Evolutionary conservation across 2,329 filamentous ascomycete genomes (phyloP), one percentile per base, ranked within the genome.

Genomic region (Dichotomopilus funicola): DNA sequence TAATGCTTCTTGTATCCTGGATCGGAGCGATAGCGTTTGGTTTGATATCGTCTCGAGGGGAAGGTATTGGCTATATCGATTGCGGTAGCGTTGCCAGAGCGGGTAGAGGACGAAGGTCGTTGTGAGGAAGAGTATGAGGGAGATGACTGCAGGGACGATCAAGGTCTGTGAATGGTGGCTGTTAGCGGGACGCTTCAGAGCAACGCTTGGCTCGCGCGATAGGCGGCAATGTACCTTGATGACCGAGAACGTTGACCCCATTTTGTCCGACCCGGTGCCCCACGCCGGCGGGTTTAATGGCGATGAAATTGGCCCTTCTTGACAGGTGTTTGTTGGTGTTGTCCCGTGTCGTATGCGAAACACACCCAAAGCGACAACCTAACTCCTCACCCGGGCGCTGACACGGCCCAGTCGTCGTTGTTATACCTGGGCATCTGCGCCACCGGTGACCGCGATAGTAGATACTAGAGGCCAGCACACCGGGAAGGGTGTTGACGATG

Each of bases 21-120:
- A 72, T 34, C 82, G 77, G 31, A 84, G 62, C 59, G 82, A 73
- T 6, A 73, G 71, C 5, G 79, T 85, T 50, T 78, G 78, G 50
- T 75, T 79, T 27, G 81, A 80, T 58, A 87, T 81, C 36, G 77
- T 74, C 59, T 87, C 79, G 60, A 90, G 72, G 0, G 87, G 87
- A 1, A 90, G 80, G 66, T 91, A 91, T 58, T 88, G 84, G 66
- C 82, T 80, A 69, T 90, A 90, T 58, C 86, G 82, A 63, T 78
- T 79, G 60, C 81, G 83, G 70, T 89, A 88, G 55, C 78, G 80
- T 48, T 82, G 84, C 80, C 87, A 88, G 57, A 87, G 67, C 1
- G 88, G 88, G 33, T 88, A 66, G 58, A 89, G 65, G 63, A 85
- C 72, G 68, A 83, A 88, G 54, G 82, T 85, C 55, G 85, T 72